Base-by-base conservation (phyloP, 140 eudicot genomes). In the Anethum foeniculum region DNA sequence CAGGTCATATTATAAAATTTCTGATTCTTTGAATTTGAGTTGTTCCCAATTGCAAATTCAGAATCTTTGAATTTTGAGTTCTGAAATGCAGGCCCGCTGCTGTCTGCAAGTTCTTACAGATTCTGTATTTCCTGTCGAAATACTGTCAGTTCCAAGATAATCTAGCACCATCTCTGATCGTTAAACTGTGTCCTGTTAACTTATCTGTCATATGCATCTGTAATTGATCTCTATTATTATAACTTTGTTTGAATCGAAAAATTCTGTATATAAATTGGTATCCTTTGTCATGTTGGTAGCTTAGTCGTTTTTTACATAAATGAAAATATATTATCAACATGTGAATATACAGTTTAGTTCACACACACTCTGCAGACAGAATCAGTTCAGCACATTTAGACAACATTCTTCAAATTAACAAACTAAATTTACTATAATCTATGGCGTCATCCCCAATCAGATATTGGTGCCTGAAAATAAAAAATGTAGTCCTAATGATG, bases 361-460 rank as follows among this genome's bases (percentile, higher is more conserved):
- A 82, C 32, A 46, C 71, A 56, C 67, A 65, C 80, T 67, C 79
- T 81, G 27, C 38, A 78, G 6, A 25, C 44, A 78, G 39, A 75
- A 27, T 38, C 38, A 46, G 79, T 46, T 25, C 39, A 47, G 12
- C 19, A 62, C 54, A 78, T 78, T 77, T n/a, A 62, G 44, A 78
- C 54, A 43, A 39, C 56, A 39, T 28, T 60, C 54, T 51, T 34
- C 2, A 81, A 38, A 81, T 73, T 75, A 69, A 86, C 83, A 86
- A 75, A 69, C 62, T 84, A 84, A 82, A 81, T 69, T 2, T 60
- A 44, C 78, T 74, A 77, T 76, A 76, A 54, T 69, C 86, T 86
- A 80, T 83, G 73, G 81, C 86, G 78, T 86, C 81, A 54, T 51
- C 81, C 81, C 54, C 80, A 39, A 83, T 38, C 51, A 77, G 72